These are phyloP conservation scores for Ogataea corticis DNA, from an alignment of 805 yeast species.

Conservation along the genomic window DNA sequence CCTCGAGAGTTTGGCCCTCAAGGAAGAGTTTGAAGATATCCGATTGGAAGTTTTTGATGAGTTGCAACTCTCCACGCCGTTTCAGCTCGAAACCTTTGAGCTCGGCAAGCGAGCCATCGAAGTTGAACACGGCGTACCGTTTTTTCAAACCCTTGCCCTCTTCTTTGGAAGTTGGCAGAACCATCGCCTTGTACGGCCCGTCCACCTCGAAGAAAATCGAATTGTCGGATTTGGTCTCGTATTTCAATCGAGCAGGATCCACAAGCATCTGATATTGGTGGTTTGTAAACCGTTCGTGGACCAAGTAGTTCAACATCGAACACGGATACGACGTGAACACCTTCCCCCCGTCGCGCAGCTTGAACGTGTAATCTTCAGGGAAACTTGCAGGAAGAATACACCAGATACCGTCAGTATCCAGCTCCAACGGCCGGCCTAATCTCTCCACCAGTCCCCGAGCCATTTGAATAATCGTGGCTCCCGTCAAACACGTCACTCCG, in stretches of 20 bases:
- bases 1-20: constrained; percentile 76
- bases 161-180: constrained; percentile 93
- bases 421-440: constrained; percentile 90
- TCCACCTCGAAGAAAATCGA: constrained; percentile 97
- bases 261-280: constrained; percentile 88
- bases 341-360: constrained; percentile 74
- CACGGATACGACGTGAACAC: constrained; percentile 87
- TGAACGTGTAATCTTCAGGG: constrained; percentile 82
- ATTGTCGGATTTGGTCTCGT: constrained; percentile 82
- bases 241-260: constrained; percentile 66
- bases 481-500: constrained; percentile 96
- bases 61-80: constrained; percentile 92
- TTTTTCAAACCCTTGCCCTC: constrained; percentile 97
- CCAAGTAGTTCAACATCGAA: constrained; percentile 91
- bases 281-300: constrained; percentile 88
- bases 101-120: constrained; percentile 92
- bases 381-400: constrained; percentile 92
- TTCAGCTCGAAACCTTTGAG: constrained; percentile 95
- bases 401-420: constrained; percentile 99
- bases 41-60: constrained; percentile 92
- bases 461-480: constrained; percentile 97
- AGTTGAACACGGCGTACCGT: constrained; percentile 94
- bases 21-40: constrained; percentile 90
- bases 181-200: constrained; percentile 98
- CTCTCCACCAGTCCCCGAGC: constrained; percentile 90